These are phyloP conservation scores for Isochrysis galbana DNA, from an alignment of 78 protist species.

Conservation along the genomic window DNA sequence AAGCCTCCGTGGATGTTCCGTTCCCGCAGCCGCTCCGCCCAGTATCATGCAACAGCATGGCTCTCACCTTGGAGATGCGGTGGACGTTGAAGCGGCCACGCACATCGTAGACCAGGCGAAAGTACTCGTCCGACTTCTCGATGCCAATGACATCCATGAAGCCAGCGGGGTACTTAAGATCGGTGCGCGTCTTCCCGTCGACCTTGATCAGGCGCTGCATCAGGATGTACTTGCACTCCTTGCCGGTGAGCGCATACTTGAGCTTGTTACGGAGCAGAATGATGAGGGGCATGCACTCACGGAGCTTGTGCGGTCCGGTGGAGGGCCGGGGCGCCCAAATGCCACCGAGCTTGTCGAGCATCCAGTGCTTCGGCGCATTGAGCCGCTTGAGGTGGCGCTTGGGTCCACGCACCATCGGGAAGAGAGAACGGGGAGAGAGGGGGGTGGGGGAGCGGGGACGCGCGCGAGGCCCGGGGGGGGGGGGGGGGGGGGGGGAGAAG, in stretches of 20 bases:
- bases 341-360: slow-evolving; percentile 97
- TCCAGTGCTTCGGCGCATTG: slow-evolving; percentile 97
- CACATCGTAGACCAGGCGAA: slow-evolving; percentile 97
- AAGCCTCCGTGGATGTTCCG: too few relatives aligned
- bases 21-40: too few relatives aligned
- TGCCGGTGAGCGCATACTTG: slow-evolving; percentile 95
- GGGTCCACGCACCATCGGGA: slow-evolving; percentile 83
- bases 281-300: slow-evolving; percentile 97
- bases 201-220: slow-evolving; percentile 92
- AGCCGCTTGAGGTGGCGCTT: slow-evolving; percentile 97
- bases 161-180: slow-evolving; percentile 97
- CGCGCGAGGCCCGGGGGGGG: too few relatives aligned
- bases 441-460: too few relatives aligned
- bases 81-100: slow-evolving; percentile 97
- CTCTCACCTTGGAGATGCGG: slow-evolving; percentile 90
- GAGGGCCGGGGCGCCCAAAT: slow-evolving; percentile 93
- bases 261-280: slow-evolving; percentile 96
- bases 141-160: slow-evolving; percentile 97
- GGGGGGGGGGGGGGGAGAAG: too few relatives aligned
- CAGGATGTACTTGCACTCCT: slow-evolving; percentile 90
- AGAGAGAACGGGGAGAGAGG: too few relatives aligned
- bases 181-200: slow-evolving; percentile 97
- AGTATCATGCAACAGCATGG: too few relatives aligned
- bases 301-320: slow-evolving; percentile 98
- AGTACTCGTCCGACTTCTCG: slow-evolving; percentile 94